These are phyloP conservation scores for Rhododendron ovatum DNA, from an alignment of 148 eudicot species.

Conservation along the genomic window DNA sequence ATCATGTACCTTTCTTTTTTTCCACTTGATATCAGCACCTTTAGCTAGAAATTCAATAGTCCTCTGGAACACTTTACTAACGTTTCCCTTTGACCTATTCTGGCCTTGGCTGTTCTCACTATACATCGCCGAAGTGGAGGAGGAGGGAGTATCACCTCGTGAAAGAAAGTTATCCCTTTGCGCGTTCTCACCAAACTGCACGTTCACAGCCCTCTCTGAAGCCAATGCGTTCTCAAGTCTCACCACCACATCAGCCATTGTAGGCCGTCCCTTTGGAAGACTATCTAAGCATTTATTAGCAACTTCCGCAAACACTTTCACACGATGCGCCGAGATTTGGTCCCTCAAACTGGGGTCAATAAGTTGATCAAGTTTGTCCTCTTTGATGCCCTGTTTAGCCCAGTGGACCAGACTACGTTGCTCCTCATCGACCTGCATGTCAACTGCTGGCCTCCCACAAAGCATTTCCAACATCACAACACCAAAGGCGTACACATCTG, in stretches of 20 bases:
- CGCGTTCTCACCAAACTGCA: not conserved
- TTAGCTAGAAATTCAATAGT: not conserved
- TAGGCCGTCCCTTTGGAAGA: not conserved
- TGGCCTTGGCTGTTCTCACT: not conserved
- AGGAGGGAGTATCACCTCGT: too few species aligned
- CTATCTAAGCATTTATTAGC: not conserved
- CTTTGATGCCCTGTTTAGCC: not conserved
- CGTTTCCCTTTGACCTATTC: not conserved
- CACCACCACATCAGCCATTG: constrained; percentile 2
- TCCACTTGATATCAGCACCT: not conserved
- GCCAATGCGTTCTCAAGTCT: not conserved
- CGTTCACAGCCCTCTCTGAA: not conserved
- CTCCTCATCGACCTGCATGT: not conserved
- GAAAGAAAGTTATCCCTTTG: not conserved
- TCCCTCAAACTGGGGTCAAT: not conserved
- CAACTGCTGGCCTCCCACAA: constrained; percentile 2
- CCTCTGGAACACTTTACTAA: not conserved
- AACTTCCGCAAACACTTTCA: not conserved
- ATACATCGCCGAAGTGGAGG: too few species aligned
- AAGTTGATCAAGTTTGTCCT: not conserved
- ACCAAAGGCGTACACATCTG: not conserved
- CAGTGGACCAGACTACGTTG: not conserved
- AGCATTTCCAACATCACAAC: not conserved
- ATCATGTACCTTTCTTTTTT: not conserved
- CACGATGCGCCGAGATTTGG: not conserved